phyloP scores from a whole-genome alignment of 805 yeast genomes.

The Kuraishia ogatae region DNA sequence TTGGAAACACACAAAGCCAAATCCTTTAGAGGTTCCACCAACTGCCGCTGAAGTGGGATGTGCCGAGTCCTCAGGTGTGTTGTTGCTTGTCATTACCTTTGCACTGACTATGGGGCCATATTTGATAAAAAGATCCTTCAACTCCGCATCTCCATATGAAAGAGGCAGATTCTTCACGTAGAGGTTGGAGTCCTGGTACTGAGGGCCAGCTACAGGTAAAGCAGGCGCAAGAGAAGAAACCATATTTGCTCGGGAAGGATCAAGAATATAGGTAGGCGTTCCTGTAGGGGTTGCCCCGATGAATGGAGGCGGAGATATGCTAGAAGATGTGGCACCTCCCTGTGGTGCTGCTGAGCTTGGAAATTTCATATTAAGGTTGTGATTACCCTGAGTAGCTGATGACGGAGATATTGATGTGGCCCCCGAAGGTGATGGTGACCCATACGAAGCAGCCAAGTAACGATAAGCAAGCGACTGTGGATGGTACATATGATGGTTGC shows the following conservation, averaged over 20 bases:
- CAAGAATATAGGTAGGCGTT: conserved; percentile 1
- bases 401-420: neutral
- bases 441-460: neutral
- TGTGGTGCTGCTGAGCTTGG: neutral
- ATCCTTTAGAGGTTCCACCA: conserved; percentile 48
- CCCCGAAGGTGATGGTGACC: neutral
- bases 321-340: neutral
- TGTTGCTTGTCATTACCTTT: conserved; percentile 35
- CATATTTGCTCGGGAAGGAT: conserved; percentile 8
- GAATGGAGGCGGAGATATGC: neutral
- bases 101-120: conserved; percentile 49
- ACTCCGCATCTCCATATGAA: conserved; percentile 45
- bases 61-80: conserved; percentile 23
- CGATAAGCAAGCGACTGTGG: neutral
- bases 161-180: conserved; percentile 60
- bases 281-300: conserved; percentile 2
- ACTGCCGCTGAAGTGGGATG: conserved; percentile 10
- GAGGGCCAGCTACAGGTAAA: conserved; percentile 34
- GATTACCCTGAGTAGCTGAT: neutral
- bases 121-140: conserved; percentile 29
- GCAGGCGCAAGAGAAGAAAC: conserved; percentile 20
- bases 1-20: conserved; percentile 74
- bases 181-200: conserved; percentile 61
- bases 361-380: neutral
- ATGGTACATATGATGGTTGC: conserved; percentile 2